phyloP scores from a whole-genome alignment of 148 eudicot genomes.

The Cornus controversa region DNA sequence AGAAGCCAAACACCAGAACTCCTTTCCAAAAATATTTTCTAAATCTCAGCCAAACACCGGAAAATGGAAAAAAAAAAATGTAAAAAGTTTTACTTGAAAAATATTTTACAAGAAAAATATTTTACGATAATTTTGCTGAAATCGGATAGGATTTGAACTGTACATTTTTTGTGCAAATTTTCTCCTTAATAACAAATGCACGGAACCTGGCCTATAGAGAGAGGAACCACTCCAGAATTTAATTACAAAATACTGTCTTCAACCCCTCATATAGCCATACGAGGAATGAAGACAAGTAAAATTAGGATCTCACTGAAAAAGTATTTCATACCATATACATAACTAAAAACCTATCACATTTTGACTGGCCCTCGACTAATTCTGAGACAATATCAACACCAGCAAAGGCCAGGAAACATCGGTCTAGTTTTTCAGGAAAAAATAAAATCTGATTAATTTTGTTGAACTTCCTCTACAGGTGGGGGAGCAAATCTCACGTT shows the following conservation, averaged over 20 bases:
- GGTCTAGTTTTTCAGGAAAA: background rate
- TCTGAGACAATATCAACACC: background rate
- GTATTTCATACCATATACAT: background rate
- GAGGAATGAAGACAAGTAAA: background rate
- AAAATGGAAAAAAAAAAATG: too few species aligned
- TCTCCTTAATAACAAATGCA: too few species aligned
- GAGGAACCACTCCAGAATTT: background rate
- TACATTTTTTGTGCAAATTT: too few species aligned
- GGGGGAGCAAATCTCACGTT: slow-evolving; percentile 78
- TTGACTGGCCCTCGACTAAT: background rate
- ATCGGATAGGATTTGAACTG: too few species aligned
- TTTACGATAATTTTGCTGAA: too few species aligned
- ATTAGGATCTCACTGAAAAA: background rate
- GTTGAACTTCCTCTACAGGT: slow-evolving; percentile 36
- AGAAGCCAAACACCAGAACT: too few species aligned
- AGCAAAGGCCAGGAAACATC: background rate
- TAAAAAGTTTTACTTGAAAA: too few species aligned
- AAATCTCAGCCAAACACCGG: too few species aligned
- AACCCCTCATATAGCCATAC: background rate
- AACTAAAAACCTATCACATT: background rate
- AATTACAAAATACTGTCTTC: background rate
- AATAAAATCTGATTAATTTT: slow-evolving; percentile 8
- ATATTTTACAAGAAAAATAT: too few species aligned
- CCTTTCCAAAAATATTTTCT: too few species aligned
- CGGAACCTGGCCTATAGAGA: too few species aligned